Base-by-base conservation (phyloP, 805 yeast species). In the Nakazawaea peltata region DNA sequence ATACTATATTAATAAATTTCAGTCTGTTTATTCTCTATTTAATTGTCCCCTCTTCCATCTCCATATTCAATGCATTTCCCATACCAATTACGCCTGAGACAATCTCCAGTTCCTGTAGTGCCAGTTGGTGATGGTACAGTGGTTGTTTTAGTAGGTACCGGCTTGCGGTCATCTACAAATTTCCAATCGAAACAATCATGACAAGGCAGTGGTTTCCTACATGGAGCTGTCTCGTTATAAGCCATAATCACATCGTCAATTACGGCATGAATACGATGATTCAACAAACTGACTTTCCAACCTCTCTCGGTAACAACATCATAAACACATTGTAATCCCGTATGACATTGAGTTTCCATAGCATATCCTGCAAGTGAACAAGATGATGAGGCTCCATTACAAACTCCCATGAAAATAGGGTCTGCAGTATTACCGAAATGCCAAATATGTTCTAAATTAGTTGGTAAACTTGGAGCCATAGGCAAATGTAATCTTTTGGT, bases 361-460 rank as follows among this genome's bases (percentile, higher is more conserved):
- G 97, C 98, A 56, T 86, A 92, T 0, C 98, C 98, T 1, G 84
- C 96, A 7, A 85, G 67, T 41, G 90, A 78, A 56, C 98, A 92
- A 2, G 88, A 59, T 0, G 94, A 80, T 4, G 90, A 76, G 1
- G 92, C 94, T 8, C 98, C 98, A 50, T 83, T 87, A 54, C 98
- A 92, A 7, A 86, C 88, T 0, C 98, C 98, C 90, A 88, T 81
- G 50, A 69, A 92, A 2, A 92, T 84, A 1, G 98, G 98, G 54
- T 92, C 98, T 0, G 96, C 97, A 2, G 92, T 92, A 54, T 92
- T 90, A 3, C 98, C 98, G 51, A 92, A 63, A 53, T 92, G 97
- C 94, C 94, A 92, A 8, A 92, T 72, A 44, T 84, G 80, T 48
- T 88, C 97, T 58, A 74, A 61, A 47, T 78, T 72, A 6, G 63